These are phyloP conservation scores for Penicillium sp. DNA, from an alignment of 2,329 filamentous ascomycete species.

Conservation along the genomic window DNA sequence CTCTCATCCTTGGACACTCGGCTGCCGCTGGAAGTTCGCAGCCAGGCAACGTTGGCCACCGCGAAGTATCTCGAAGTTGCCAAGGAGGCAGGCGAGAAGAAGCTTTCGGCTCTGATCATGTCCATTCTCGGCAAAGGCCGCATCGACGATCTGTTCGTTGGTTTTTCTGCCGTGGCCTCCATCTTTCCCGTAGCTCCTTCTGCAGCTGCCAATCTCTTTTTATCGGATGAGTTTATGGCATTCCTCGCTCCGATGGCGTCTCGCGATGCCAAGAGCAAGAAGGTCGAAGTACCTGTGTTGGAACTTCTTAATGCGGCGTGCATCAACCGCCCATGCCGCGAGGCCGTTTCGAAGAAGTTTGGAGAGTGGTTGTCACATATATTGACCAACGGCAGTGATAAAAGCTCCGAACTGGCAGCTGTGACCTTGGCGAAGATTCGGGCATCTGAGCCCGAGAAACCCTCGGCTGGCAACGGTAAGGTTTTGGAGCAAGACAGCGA, in stretches of 20 bases:
- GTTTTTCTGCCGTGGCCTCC: constrained; percentile 86
- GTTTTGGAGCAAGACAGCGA: constrained; percentile 44
- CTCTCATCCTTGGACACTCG: constrained; percentile 84
- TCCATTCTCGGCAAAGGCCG: constrained; percentile 69
- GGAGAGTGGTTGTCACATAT: constrained; percentile 83
- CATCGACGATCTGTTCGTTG: constrained; percentile 84
- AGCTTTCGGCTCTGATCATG: constrained; percentile 73
- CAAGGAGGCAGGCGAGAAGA: constrained; percentile 66
- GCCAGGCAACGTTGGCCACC: constrained; percentile 76
- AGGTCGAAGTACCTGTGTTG: constrained; percentile 81
- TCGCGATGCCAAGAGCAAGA: constrained; percentile 77
- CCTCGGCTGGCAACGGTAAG: constrained; percentile 33
- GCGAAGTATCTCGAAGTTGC: constrained; percentile 81
- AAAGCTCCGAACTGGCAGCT: constrained; percentile 57
- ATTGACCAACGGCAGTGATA: constrained; percentile 67
- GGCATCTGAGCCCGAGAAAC: constrained; percentile 34
- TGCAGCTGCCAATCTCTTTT: constrained; percentile 73
- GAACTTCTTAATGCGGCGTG: constrained; percentile 91
- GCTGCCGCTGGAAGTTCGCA: constrained; percentile 68
- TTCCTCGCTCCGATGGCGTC: constrained; percentile 74
- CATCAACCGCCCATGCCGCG: constrained; percentile 77
- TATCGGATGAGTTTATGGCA: constrained; percentile 81
- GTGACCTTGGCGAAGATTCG: constrained; percentile 70
- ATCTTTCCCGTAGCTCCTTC: constrained; percentile 83
- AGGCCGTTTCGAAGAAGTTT: constrained; percentile 81